Conservation (phyloP, 805 yeast genomes). For the Grigorovia transvaalensis region DNA sequence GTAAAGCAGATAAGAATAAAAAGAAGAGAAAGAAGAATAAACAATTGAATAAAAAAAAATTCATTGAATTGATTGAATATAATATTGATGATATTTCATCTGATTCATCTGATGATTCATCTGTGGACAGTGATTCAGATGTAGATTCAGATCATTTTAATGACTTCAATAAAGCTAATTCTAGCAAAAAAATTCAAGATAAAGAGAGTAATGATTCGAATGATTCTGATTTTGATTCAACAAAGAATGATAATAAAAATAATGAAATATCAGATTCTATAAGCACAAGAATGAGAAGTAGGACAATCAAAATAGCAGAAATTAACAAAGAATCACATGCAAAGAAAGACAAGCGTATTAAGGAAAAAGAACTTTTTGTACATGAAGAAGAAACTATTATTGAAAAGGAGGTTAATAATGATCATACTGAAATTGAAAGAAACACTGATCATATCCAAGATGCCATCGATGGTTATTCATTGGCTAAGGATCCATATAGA, state of each 20-base stretch:
- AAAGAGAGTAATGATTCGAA: background rate
- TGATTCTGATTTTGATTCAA: background rate
- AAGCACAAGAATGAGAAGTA: constrained; percentile 6
- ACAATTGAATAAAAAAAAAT: constrained; percentile 2
- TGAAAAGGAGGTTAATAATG: background rate
- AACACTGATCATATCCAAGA: constrained; percentile 16
- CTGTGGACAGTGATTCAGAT: background rate
- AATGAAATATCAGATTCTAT: background rate
- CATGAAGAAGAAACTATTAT: constrained; percentile 10
- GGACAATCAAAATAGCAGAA: background rate
- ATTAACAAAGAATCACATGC: background rate
- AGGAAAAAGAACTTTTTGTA: constrained; percentile 7
- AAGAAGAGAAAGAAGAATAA: constrained; percentile 1
- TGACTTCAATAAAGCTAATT: too few relatives aligned
- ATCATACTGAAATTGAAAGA: background rate
- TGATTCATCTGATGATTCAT: constrained; percentile 4
- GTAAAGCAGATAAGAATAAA: background rate
- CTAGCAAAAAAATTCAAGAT: background rate
- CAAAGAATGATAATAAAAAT: background rate
- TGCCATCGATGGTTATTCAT: constrained; percentile 26
- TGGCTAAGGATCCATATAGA: constrained; percentile 35
- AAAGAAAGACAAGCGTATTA: constrained; percentile 3
- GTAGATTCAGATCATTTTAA: background rate
- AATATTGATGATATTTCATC: constrained; percentile 1
- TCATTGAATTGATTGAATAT: constrained; percentile 4